Percentiles rank a stretch among this genome's conserved stretches.
phyloP scores from a whole-genome alignment of 352 stramenopile species.

The Aphanomyces euteiches region DNA sequence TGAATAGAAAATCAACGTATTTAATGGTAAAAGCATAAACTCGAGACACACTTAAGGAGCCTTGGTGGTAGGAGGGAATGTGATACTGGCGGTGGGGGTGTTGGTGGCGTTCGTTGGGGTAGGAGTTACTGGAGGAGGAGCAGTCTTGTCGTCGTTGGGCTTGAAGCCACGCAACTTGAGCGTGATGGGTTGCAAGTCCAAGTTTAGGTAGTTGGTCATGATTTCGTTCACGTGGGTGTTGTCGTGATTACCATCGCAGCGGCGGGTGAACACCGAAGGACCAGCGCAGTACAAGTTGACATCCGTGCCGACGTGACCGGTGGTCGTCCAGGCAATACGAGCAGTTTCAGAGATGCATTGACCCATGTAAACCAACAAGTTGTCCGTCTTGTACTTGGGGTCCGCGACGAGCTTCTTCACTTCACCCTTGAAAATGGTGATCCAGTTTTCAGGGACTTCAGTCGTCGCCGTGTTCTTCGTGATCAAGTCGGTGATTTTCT shows the following conservation, averaged over 20 bases:
- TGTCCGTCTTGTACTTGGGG: slow-evolving; percentile 39
- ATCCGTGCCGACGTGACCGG: slow-evolving; percentile 63
- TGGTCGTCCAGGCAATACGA: slow-evolving; percentile 55
- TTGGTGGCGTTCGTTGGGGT: neutral
- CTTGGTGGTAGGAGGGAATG: neutral
- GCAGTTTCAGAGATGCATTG: slow-evolving; percentile 50
- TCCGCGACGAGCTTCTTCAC: slow-evolving; percentile 46
- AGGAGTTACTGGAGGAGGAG: neutral
- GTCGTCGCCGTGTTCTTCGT: slow-evolving; percentile 57
- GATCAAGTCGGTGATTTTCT: slow-evolving; percentile 44
- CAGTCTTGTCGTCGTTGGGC: neutral
- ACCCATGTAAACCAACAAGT: slow-evolving; percentile 53
- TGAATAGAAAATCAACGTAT: too few species aligned
- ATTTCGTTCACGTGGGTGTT: slow-evolving; percentile 73
- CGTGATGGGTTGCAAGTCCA: slow-evolving; percentile 61
- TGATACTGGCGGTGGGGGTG: neutral
- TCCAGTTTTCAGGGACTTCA: slow-evolving; percentile 35
- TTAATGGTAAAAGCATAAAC: too few species aligned
- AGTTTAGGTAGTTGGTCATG: slow-evolving; percentile 63
- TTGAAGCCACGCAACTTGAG: slow-evolving; percentile 35
- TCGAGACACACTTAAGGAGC: neutral
- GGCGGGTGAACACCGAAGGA: slow-evolving; percentile 48
- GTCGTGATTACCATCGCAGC: slow-evolving; percentile 66
- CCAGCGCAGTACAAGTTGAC: slow-evolving; percentile 74
- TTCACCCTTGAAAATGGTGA: slow-evolving; percentile 35